Evolutionary conservation across 2,329 filamentous ascomycete species (phyloP), one percentile per base, ranked within the genome.

Genomic region (Colletotrichum liaoningense): DNA sequence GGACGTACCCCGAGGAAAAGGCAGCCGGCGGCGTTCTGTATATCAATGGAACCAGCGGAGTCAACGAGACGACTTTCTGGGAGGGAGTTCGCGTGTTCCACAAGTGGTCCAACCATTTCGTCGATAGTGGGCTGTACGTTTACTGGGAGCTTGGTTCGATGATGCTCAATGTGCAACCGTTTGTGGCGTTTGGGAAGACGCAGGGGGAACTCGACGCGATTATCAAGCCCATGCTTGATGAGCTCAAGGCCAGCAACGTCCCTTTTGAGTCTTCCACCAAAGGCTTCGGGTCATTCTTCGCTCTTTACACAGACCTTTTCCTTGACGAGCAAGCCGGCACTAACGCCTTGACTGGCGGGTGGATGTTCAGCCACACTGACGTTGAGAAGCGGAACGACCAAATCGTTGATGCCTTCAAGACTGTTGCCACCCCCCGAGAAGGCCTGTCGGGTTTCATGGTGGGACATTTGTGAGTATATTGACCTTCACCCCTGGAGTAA

Each of bases 31-130:
- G 85, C 76, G 71, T 84, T 12, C 74, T 85, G 63, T 81, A 80
- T 67, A 82, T 85, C 77, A 84, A 83, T 74, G 76, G 78, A 8
- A 78, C 80, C 1, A 78, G 79, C 24, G 83, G 83, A 59, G 79
- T 77, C 24, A 78, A 84, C 54, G 80, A 85, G 26, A 80, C 80
- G 3, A 73, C 84, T 1, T 88, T 85, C 80, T 90, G 86, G 81
- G 78, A 86, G 19, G 85, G 86, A 1, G 81, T 90, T 6, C 79
- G 80, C 11, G 81, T 82, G 14, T 90, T 87, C 79, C 87, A 89
- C 77, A 80, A 81, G 59, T 82, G 83, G 70, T 76, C 82, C 54
- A 83, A 82, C 66, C 76, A 80, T 72, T 81, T 84, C 52, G 84
- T 87, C 59, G 81, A 83, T 28, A 78, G 81, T 26, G 81, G 85